phyloP scores from a whole-genome alignment of 345 rosid species.

The Gossypium herbaceum region DNA sequence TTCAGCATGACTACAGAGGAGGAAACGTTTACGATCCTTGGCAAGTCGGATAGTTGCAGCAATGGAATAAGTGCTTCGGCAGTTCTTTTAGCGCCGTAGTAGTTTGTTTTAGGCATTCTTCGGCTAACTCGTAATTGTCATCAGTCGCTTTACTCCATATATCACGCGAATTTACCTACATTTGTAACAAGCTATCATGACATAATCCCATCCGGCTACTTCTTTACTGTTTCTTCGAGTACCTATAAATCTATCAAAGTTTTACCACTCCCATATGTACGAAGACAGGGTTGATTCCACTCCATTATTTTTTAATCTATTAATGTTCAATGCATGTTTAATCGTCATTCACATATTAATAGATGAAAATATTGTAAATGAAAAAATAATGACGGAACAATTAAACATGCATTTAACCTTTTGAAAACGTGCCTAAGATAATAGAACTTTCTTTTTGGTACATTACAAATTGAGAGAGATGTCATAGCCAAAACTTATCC shows the following conservation, averaged over 20 bases:
- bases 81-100: constrained; percentile 39
- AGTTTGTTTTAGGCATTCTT: constrained; percentile 37
- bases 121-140: constrained; percentile 20
- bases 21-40: constrained; percentile 49
- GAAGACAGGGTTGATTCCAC: not conserved
- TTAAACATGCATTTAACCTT: too few species aligned
- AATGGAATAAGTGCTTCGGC: constrained; percentile 44
- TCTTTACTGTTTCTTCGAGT: too few species aligned
- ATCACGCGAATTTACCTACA: constrained; percentile 14
- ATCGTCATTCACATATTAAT: not conserved
- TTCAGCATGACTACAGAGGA: constrained; percentile 31
- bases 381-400: too few species aligned
- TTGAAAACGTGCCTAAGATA: too few species aligned
- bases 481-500: not conserved
- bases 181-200: too few species aligned
- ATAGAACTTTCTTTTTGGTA: too few species aligned
- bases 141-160: constrained; percentile 28
- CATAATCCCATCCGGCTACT: too few species aligned
- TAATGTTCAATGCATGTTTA: too few species aligned
- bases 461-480: not conserved
- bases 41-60: constrained; percentile 42
- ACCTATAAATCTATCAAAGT: too few species aligned
- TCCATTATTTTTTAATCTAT: too few species aligned
- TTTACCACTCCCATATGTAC: not conserved
- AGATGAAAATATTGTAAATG: too few species aligned